Base-by-base conservation (phyloP, 2,329 filamentous ascomycete species). In the Trichoderma citrinoviride region DNA sequence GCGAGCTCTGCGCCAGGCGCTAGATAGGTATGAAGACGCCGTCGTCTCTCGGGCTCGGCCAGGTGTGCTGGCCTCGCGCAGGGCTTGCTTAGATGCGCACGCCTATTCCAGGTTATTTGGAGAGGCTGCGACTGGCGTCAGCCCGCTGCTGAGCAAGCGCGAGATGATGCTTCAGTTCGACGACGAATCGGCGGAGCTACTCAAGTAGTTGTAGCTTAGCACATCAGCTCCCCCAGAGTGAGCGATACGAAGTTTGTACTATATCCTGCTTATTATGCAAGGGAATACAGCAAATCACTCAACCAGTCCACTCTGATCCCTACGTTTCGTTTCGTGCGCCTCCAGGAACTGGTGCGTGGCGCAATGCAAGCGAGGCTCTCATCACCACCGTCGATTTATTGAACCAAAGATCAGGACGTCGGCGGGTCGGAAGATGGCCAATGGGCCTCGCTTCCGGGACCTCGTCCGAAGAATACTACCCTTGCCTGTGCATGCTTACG, bases 21-120 rank as follows among this genome's bases (percentile, higher is more conserved):
- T 82, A 4, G 70, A 78, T 41, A 67, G 56, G 0, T 86, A 83
- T 65, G 82, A 85, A 61, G 71, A 76, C 0, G 75, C 74, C 10
- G 79, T 84, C 12, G 75, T 80, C 5, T 57, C 71, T 0, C 76
- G 84, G 3, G 74, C 79, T 0, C 77, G 76, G 1, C 77, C 79
- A 0, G 82, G 80, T 2, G 81, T 86, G 5, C 67, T 84, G 12
- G 78, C 80, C 2, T 84, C 82, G 2, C 76, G 84, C 3, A 78
- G 80, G 67, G 84, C 84, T 0, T 85, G 82, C 66, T 66, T 85
- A 2, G 83, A 86, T 70, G 83, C 84, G 0, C 83, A 86, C 70
- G 75, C 82, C 19, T 86, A 81, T 72, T 66, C 73, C 0, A 75
- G 71, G 2, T 80, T 86, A 10, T 64, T 64, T 64, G 61, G 61